Base-by-base conservation (phyloP, 176 grass and related monocot species). In the Oryza glaberrima region DNA sequence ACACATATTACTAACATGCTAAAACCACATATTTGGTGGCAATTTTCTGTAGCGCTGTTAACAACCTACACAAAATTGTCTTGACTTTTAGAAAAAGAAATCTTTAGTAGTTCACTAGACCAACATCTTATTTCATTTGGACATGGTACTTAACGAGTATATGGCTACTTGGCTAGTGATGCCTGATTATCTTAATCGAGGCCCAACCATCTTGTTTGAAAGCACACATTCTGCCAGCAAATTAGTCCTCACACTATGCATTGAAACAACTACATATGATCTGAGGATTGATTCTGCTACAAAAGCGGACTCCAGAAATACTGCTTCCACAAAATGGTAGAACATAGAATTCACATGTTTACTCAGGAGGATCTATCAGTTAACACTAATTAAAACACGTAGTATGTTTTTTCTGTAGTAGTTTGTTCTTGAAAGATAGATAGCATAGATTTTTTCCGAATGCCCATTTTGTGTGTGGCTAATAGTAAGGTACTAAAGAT, bases 1-100 rank as follows among this genome's bases (percentile, higher is more conserved):
- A 60, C 36, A 26, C 48, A 60, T 65, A 28, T 79, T 45, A 60
- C 34, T 47, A 63, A 74, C 15, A 45, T 69, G 45, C n/a, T 35
- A 35, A 19, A 61, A 28, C 19, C 1, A 19, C 40, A 70, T 22
- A 34, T 58, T 1, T 80, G 58, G 32, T 60, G 61, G 16, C 58
- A 83, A 72, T 48, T 80, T 69, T 79, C 1, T 26, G n/a, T 12
- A 51, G 32, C 67, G 78, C 20, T 76, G 41, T 68, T 52, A 80
- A 71, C 60, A 88, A 54, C 51, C 28, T 41, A 41, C 28, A 43
- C 28, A 54, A 68, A 12, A 41, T 26, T 32, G 41, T 81, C 65
- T 19, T 40, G 32, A 67, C 11, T 13, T 67, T 74, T 7, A 41
- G 13, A 61, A 76, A 58, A 3, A 17, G 45, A n/a, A 6, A 16